Conservation (phyloP, 257 asterid species). For the Plantago ovata region DNA sequence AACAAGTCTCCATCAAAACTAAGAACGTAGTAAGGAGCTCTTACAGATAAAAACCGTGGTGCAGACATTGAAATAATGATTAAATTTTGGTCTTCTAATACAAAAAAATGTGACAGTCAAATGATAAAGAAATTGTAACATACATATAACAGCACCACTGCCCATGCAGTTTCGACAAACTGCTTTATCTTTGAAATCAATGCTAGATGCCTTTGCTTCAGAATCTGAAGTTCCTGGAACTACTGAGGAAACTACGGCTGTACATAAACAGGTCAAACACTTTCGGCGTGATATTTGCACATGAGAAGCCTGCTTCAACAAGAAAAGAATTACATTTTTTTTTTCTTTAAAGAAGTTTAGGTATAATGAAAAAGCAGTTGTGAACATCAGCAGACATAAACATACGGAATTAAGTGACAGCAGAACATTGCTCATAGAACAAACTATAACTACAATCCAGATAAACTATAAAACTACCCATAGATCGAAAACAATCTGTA, state of each 20-base stretch:
- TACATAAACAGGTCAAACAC: constrained; percentile 77
- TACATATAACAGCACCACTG: constrained; percentile 88
- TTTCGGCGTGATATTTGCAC: constrained; percentile 54
- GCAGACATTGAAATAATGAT: too few relatives aligned
- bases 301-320: constrained; percentile 40
- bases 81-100: too few relatives aligned
- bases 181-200: constrained; percentile 59
- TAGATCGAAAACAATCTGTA: too few relatives aligned
- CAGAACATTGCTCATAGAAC: too few relatives aligned
- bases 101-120: not conserved
- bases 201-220: constrained; percentile 48
- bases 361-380: not conserved
- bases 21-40: too few relatives aligned
- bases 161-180: constrained; percentile 89
- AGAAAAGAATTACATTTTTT: constrained; percentile 13
- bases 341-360: not conserved
- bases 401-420: not conserved
- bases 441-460: too few relatives aligned
- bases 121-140: constrained; percentile 22
- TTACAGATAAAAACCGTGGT: too few relatives aligned
- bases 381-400: not conserved
- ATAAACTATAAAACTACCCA: too few relatives aligned
- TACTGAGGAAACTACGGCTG: constrained; percentile 49
- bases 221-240: constrained; percentile 35
- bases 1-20: too few relatives aligned